Conservation (phyloP, 2,329 filamentous ascomycete genomes). For the Pestalotiopsis sp. region DNA sequence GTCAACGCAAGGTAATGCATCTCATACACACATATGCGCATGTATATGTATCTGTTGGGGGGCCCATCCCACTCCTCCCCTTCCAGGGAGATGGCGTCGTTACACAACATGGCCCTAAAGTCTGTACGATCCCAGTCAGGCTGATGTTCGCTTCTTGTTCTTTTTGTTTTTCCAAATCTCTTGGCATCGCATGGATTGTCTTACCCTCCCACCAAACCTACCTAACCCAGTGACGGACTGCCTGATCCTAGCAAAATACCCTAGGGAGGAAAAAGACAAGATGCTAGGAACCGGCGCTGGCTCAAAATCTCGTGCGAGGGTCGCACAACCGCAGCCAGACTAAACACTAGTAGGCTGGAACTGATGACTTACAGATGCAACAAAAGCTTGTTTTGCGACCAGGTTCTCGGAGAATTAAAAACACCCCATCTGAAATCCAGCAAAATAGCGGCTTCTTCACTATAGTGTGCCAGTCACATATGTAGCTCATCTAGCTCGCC, state of each 20-base stretch:
- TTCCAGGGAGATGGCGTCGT: background rate
- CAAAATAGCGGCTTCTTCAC: background rate
- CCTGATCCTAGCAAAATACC: background rate
- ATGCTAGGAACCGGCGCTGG: background rate
- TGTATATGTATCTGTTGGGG: background rate
- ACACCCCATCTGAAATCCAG: background rate
- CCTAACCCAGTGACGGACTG: background rate
- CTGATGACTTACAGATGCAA: conserved; percentile 12
- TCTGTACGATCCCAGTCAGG: background rate
- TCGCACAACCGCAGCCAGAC: conserved; percentile 11
- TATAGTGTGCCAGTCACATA: no score
- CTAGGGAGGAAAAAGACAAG: background rate
- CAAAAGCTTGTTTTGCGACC: conserved; percentile 13
- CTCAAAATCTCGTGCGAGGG: conserved; percentile 15
- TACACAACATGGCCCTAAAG: background rate
- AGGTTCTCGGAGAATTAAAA: conserved; percentile 14
- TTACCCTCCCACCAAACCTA: background rate
- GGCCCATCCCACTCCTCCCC: background rate
- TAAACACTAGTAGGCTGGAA: background rate
- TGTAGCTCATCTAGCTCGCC: no score
- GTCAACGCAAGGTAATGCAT: background rate
- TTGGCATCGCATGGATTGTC: background rate
- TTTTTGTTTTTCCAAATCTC: background rate
- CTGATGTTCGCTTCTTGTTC: background rate
- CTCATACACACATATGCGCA: background rate